Evolutionary conservation across 2,329 filamentous ascomycete genomes (phyloP), one percentile per base, ranked within the genome.

Genomic region (Chaetomium olivaceum): DNA sequence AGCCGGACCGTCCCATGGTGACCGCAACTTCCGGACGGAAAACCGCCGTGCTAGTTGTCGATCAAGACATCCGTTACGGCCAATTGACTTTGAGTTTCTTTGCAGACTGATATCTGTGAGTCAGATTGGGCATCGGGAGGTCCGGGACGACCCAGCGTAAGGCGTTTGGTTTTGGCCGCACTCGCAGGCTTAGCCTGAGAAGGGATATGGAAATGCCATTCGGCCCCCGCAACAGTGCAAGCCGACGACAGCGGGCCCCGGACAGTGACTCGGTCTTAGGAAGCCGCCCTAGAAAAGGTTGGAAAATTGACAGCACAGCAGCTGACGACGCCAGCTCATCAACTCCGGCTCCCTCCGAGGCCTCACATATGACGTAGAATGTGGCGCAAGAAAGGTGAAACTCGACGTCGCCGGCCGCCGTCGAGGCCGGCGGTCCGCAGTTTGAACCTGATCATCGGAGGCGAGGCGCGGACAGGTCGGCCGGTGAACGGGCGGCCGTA

Each of bases 1-100:
- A 64, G 39, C 63, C 67, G 69, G 69, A 68, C 69, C 67, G 69
- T 68, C 65, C 67, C 69, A 67, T 64, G 61, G 62, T 62, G 61
- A 61, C 61, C 58, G 64, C 66, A 59, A 65, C 58, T 60, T 60
- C 51, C 61, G 61, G 59, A 33, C 25, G 33, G n/a, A 61, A 48
- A 58, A 48, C 31, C 58, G 33, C 50, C 54, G 56, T 23, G 63
- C 54, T 64, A 64, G 62, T n/a, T 64, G 68, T 46, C 57, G 63
- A 70, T 70, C 65, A 65, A 52, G 58, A 43, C 64, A 25, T 23
- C 21, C 57, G 55, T n/a, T 51, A 62, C n/a, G 33, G 55, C 65
- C 67, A 67, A 67, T 65, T 63, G 64, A 54, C 6, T 21, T 23
- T 14, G 16, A 11, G 19, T 1, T 27, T 16, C 52, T 61, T 56